Base-by-base conservation (phyloP, 2,329 filamentous ascomycete genomes). In the Nigrospora oryzae region DNA sequence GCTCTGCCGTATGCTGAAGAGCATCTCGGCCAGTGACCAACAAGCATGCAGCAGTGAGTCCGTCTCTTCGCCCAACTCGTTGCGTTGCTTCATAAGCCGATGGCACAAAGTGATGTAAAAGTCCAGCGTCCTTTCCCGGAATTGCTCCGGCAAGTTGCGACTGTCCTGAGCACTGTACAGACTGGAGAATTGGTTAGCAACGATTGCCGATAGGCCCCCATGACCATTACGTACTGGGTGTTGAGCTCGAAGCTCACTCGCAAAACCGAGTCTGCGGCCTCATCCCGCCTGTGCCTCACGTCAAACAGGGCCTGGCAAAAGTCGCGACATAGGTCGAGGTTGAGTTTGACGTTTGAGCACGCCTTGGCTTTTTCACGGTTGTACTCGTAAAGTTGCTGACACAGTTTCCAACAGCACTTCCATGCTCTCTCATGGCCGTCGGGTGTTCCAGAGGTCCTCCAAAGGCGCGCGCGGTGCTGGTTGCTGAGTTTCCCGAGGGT, bases 91-190 rank as follows among this genome's bases (percentile, higher is more conserved):
- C 89, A 96, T 96, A n/a, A 96, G 68, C 35, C 91, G 82, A 63
- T 96, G 91, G 58, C 91, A 96, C 3, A 97, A 65, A 0, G 91
- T 95, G 53, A 95, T 85, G 58, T 96, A 96, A 56, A 96, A 96
- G 57, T 96, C 91, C 46, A 97, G 65, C 0, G 91, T 96, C 47
- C 90, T 75, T 63, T 96, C 90, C 43, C 85, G 79, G 60, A 97
- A 96, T 1, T 84, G 81, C 56, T 94, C 87, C 0, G 90, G 91
- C 4, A 96, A 70, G 44, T 79, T 83, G 31, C 85, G 80, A 60
- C 65, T 70, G 53, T 95, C 89, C 57, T 95, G 89, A 1, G 89
- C 90, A 59, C 91, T 95, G 67, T 91, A 96, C 2, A 97, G 74
- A 62, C 77, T 81, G 46, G 2, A 45, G 31, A 16, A 2, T 1